These are phyloP conservation scores for Aspergillus baeticus DNA, from an alignment of 495 filamentous ascomycete species.

Conservation along the genomic window DNA sequence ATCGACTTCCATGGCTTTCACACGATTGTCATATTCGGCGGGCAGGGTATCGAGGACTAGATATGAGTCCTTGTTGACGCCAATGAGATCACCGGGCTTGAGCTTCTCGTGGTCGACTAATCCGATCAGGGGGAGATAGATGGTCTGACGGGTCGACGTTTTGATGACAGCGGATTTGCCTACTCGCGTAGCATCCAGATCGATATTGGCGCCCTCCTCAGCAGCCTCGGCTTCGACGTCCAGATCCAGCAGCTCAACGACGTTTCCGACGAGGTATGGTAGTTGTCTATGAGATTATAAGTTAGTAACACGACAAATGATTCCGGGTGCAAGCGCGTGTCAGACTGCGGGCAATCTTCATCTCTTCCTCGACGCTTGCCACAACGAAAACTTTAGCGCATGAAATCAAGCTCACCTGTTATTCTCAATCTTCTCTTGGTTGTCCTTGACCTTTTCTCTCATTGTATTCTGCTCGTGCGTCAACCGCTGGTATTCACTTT, in stretches of 20 bases:
- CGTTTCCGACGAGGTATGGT: constrained; percentile 96
- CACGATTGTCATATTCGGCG: constrained; percentile 98
- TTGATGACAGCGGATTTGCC: constrained; percentile 99
- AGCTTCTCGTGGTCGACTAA: constrained; percentile 92
- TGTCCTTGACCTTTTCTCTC: constrained; percentile 99
- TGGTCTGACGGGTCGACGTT: constrained; percentile 98
- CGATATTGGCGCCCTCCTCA: constrained; percentile 97
- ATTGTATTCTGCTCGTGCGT: constrained; percentile 92
- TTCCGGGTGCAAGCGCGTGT: not conserved
- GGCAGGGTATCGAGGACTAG: constrained; percentile 97
- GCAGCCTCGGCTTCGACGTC: constrained; percentile 94
- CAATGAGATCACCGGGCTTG: constrained; percentile 93
- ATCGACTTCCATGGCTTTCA: constrained; percentile 99
- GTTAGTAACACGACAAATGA: constrained; percentile 2
- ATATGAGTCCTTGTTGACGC: constrained; percentile 99
- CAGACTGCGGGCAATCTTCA: not conserved
- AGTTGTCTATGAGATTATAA: constrained; percentile 66
- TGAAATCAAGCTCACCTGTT: constrained; percentile 68
- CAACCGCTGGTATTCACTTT: constrained; percentile 91
- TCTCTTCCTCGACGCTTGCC: not conserved
- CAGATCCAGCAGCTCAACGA: constrained; percentile 94
- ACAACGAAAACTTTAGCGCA: not conserved
- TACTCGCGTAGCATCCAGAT: constrained; percentile 93
- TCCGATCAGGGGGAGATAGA: constrained; percentile 97
- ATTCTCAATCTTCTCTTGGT: constrained; percentile 97